These are phyloP conservation scores for Zygosaccharomyces bailii DNA, from an alignment of 805 yeast genomes.

Conservation along the genomic window DNA sequence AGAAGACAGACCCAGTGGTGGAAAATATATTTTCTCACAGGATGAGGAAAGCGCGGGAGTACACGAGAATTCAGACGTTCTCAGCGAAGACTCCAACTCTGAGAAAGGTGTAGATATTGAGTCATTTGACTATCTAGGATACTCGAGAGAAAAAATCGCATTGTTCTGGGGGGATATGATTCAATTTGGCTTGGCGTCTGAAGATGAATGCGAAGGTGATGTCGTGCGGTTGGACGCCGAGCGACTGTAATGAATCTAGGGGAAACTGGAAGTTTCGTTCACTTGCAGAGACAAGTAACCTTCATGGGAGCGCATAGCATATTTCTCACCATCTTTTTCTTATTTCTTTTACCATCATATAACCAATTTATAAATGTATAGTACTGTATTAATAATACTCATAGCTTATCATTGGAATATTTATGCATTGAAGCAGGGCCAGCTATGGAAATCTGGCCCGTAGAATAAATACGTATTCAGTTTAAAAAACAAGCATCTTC, in stretches of 20 bases:
- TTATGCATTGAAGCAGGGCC: constrained; percentile 1
- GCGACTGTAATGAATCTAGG: constrained; percentile 1
- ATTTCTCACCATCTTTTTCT: no score
- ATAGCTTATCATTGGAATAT: constrained; percentile 3
- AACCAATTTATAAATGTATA: constrained; percentile 1
- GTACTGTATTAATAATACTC: constrained; percentile 1
- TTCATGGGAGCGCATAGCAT: no score
- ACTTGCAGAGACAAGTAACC: no score
- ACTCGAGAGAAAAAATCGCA: constrained; percentile 70
- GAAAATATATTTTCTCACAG: constrained; percentile 42
- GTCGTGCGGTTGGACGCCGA: constrained; percentile 11
- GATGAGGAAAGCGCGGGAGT: constrained; percentile 16
- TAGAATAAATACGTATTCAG: constrained; percentile 9
- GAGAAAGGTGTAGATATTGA: constrained; percentile 42
- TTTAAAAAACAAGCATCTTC: constrained; percentile 74
- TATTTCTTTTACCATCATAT: not conserved
- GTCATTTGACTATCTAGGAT: constrained; percentile 73
- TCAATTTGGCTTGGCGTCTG: constrained; percentile 51
- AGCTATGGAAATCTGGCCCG: not conserved
- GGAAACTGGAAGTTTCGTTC: no score
- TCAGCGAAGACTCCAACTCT: constrained; percentile 24
- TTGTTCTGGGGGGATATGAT: constrained; percentile 73
- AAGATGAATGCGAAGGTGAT: constrained; percentile 18
- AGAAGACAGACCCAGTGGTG: constrained; percentile 55
- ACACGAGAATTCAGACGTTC: constrained; percentile 22